These are phyloP conservation scores for Vachellia collinsii DNA, from an alignment of 306 rosid genomes.

Conservation along the genomic window DNA sequence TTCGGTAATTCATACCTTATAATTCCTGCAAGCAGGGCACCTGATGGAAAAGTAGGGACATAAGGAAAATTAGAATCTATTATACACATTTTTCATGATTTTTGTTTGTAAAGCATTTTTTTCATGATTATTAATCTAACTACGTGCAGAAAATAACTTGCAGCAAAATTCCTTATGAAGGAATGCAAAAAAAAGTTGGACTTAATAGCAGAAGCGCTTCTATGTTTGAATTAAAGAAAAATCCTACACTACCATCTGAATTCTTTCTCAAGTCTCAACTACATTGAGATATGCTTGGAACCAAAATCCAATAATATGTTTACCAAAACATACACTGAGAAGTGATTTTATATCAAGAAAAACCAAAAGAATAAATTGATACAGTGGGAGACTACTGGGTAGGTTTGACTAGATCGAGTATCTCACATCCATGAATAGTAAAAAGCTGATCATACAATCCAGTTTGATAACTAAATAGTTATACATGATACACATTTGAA, in stretches of 20 bases:
- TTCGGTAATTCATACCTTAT: slow-evolving; percentile 66
- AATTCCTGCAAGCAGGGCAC: slow-evolving; percentile 99
- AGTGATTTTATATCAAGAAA: neutral
- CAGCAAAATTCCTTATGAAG: slow-evolving; percentile 18
- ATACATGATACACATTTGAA: neutral
- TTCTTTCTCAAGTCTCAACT: neutral
- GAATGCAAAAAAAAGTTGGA: slow-evolving; percentile 15
- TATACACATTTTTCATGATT: slow-evolving; percentile 4
- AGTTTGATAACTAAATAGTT: neutral
- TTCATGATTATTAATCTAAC: slow-evolving; percentile 10
- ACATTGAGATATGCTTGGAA: neutral
- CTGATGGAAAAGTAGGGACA: slow-evolving; percentile 50
- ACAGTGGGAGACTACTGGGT: neutral
- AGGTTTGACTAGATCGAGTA: neutral
- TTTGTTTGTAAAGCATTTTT: neutral
- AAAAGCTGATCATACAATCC: neutral
- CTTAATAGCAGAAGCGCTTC: neutral
- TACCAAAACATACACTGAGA: neutral
- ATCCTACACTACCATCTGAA: slow-evolving; percentile 1
- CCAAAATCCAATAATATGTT: neutral
- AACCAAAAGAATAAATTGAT: neutral
- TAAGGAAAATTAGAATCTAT: slow-evolving; percentile 37
- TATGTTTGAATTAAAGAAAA: neutral
- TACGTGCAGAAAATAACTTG: slow-evolving; percentile 17
- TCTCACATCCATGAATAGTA: neutral